Evolutionary conservation across 306 rosid genomes (phyloP), one percentile per base, ranked within the genome.

Genomic region (Purshia tridentata): DNA sequence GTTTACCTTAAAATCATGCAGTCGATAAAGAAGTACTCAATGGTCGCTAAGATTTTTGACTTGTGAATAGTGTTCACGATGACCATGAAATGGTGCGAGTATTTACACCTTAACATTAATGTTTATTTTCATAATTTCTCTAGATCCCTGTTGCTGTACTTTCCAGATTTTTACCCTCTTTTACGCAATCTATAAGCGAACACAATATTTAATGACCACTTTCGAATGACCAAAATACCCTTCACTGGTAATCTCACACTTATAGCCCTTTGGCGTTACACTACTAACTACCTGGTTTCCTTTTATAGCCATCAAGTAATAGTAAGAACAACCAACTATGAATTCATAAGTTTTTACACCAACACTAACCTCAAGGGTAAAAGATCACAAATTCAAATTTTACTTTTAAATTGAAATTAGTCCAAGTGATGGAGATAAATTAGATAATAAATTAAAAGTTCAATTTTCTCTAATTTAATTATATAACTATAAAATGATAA

Each of bases 141-240:
- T 83, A 78, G 82, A 84, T 84, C 78, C 83, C 77, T 23, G 29
- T 2, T 23, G 29, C 0, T 61, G 81, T 60, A 65, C 76, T 69
- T 41, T 67, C 54, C 44, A 66, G 50, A 69, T 53, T 84, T 82
- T 60, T 50, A 23, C 72, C 74, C 81, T 82, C 62, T 76, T 84
- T 73, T 60, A 76, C 84, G 79, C 84, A 82, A 80, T 72, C 84
- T 76, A 60, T 59, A 29, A 51, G 77, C 78, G 15, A 77, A 77
- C 46, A 76, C 80, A 45, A 73, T 74, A 79, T 73, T 83, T 70
- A 50, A 65, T 82, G 67, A 64, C 37, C 18, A 15, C n/a, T 23
- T 1, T 39, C 16, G 20, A 56, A 64, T 74, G 56, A 60, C 80
- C 29, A 35, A 2, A 66, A 44, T n/a, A 19, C 75, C 80, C 72